Base-by-base conservation (phyloP, 2,329 filamentous ascomycete species). In the Aurifilum marmelostoma region DNA sequence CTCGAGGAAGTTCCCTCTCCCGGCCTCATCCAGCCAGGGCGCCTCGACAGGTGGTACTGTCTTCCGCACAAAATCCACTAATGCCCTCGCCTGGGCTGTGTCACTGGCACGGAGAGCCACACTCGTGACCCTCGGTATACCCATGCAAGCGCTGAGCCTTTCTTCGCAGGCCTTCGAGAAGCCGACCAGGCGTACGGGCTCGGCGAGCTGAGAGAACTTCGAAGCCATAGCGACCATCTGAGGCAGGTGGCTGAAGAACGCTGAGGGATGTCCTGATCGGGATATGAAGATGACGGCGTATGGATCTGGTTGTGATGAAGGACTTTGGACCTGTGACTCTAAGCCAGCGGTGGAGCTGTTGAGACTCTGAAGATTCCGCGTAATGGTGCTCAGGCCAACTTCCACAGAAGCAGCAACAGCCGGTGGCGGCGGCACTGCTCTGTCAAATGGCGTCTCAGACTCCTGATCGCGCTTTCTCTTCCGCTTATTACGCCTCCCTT, bases 371-470 rank as follows among this genome's bases (percentile, higher is more conserved):
- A 94, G 82, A 63, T 81, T 82, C 24, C 87, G 84, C 6, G 87
- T 89, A 68, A 92, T 88, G 68, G 80, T 83, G 73, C 89, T 87
- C 59, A 93, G 80, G 2, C 92, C 91, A 62, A 92, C 80, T 63
- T 92, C 86, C 52, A 93, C 76, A 71, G 85, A 84, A 3, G 79
- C 79, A n/a, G 80, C 78, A 11, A 92, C 79, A 62, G 86, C 86
- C 3, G 89, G 88, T 61, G 70, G 72, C 59, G 80, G 82, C 79
- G 80, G 72, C 66, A 73, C 37, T 66, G 70, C 69, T 54, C 69
- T 71, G 34, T 67, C 62, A 61, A 60, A 58, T 68, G 71, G 66
- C 34, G 67, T 43, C 21, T 73, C 70, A 27, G 71, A 73, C 69
- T 69, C 52, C 60, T 75, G 76, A 37, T 75, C 74, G 73, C 79